Evolutionary conservation across 2,329 filamentous ascomycete genomes (phyloP), one percentile per base, ranked within the genome.

Genomic region (Xylaria sp.): DNA sequence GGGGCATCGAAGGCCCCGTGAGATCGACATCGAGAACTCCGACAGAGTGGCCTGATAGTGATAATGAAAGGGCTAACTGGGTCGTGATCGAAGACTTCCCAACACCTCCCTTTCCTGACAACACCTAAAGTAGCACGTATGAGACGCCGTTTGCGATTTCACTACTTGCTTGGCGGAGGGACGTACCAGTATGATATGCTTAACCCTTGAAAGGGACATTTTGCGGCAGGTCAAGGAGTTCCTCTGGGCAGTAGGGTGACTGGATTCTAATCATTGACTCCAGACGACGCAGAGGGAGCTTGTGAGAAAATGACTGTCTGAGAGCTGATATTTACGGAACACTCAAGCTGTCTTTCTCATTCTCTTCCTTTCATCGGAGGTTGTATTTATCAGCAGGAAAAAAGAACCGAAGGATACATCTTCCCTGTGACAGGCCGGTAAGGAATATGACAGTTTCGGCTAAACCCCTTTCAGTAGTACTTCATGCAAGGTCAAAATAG

Each of bases 61-160:
- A 88, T 37, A 99, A 85, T 0, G 92, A 92, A 44, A 99, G 84
- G 7, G 94, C 94, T 13, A 99, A 86, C 74, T 99, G 94, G 1
- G 93, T 95, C 0, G 94, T 97, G n/a, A 97, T 87, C 55, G 92
- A 96, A 49, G 93, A 97, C 80, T 99, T 99, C 60, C 94, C 94
- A 18, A 99, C 94, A 68, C 94, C 94, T 71, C 94, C 94, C 82
- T 99, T 99, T 68, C 94, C 94, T 10, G 94, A 97, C 52, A 99
- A 88, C 63, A 93, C 83, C 83, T 85, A 19, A 18, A 44, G 23
- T 30, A 6, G 39, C 19, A 49, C 10, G 35, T 34, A 50, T 58
- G 46, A 63, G 59, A 53, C 19, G 23, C 13, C 52, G 46, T 57
- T 46, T 30, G 30, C 16, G 58, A 52, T 64, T 23, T 18, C 23